Conservation (phyloP, 2,329 filamentous ascomycete species). For the Ustulina deusta region DNA sequence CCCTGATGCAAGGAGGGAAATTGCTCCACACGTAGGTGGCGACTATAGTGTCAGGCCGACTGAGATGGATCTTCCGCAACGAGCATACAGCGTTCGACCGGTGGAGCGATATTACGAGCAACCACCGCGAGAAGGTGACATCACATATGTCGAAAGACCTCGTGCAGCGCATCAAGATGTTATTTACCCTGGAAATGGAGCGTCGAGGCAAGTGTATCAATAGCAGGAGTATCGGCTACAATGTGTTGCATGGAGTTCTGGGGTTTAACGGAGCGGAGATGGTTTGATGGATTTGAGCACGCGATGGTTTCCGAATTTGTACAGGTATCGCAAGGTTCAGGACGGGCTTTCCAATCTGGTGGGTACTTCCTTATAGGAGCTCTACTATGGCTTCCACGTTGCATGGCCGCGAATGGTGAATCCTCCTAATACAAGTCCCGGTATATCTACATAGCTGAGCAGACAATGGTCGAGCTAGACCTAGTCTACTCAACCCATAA, state of each 20-base stretch:
- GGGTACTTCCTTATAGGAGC: slow-evolving; percentile 8
- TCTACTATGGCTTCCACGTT: slow-evolving; percentile 16
- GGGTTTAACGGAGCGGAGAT: slow-evolving; percentile 2
- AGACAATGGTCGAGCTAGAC: slow-evolving; percentile 5
- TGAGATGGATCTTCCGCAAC: slow-evolving; percentile 52
- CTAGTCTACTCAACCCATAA: slow-evolving; percentile 2
- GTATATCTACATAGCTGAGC: slow-evolving; percentile 1
- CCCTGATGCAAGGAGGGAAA: slow-evolving; percentile 55
- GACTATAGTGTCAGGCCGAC: slow-evolving; percentile 52
- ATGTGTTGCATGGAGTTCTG: slow-evolving; percentile 22
- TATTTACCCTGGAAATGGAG: slow-evolving; percentile 58
- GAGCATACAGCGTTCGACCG: slow-evolving; percentile 57
- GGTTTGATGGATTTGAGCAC: slow-evolving; percentile 17
- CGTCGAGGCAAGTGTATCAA: slow-evolving; percentile 49
- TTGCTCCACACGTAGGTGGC: slow-evolving; percentile 45
- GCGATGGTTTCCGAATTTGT: slow-evolving; percentile 14
- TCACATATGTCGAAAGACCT: slow-evolving; percentile 60
- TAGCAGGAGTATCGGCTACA: slow-evolving; percentile 34
- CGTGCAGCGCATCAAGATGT: slow-evolving; percentile 57
- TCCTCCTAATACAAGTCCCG: not conserved
- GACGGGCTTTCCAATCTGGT: not conserved
- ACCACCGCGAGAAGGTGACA: slow-evolving; percentile 54
- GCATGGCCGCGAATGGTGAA: not conserved
- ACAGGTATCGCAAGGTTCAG: slow-evolving; percentile 3
- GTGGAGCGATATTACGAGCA: slow-evolving; percentile 60